These are phyloP conservation scores for Rhodamnia rubescens DNA, from an alignment of 345 rosid species.

Conservation along the genomic window DNA sequence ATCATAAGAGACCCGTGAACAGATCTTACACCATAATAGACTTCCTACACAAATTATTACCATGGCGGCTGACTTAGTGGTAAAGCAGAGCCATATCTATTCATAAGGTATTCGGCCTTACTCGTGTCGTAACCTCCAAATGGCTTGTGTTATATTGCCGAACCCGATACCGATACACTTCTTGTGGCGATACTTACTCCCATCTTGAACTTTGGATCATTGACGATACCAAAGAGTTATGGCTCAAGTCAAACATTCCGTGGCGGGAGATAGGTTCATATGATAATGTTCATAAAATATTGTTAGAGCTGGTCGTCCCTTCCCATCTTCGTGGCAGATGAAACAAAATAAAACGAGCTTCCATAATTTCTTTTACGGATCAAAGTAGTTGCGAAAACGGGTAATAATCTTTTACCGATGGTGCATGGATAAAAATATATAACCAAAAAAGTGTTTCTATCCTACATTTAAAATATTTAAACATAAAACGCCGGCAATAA, in stretches of 20 bases:
- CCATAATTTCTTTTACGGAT: not conserved
- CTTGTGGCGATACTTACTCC: not conserved
- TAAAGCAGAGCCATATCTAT: too few species aligned
- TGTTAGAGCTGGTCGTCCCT: not conserved
- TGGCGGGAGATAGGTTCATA: not conserved
- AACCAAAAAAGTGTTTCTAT: too few species aligned
- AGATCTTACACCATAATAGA: not conserved
- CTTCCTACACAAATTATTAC: not conserved
- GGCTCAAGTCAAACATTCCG: not conserved
- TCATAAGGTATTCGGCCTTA: accelerated
- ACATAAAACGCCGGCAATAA: accelerated
- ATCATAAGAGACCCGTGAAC: not conserved
- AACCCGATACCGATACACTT: not conserved
- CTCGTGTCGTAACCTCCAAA: not conserved
- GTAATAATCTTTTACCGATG: not conserved
- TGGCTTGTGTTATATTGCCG: accelerated
- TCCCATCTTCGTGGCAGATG: not conserved
- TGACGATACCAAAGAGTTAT: not conserved
- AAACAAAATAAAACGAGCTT: not conserved
- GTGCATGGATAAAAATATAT: not conserved
- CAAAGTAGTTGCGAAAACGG: not conserved
- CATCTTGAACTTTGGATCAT: not conserved
- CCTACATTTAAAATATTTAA: accelerated
- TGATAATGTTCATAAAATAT: not conserved
- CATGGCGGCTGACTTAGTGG: too few species aligned